Evolutionary conservation across 108 stramenopile genomes (phyloP).

Genomic region (Ochromonas danica): DNA sequence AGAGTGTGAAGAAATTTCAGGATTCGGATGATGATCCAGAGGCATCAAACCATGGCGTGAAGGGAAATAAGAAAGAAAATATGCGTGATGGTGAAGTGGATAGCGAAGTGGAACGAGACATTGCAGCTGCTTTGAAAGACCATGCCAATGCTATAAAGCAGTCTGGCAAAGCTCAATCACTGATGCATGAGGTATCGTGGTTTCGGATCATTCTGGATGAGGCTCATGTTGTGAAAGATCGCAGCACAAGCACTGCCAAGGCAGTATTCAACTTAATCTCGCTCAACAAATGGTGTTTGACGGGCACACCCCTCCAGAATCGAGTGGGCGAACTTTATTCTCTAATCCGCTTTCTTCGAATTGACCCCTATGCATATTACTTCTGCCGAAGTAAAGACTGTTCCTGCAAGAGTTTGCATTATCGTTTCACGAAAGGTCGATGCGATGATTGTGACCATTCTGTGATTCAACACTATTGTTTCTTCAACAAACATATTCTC

Average conservation of each 20-base stretch:
- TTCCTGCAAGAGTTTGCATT: conserved; percentile 76
- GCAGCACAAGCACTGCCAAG: conserved; percentile 84
- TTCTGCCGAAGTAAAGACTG: conserved; percentile 65
- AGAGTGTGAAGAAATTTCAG: not conserved
- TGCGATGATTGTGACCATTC: conserved; percentile 84
- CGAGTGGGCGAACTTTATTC: conserved; percentile 96
- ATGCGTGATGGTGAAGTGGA: conserved; percentile 60
- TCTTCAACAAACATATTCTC: conserved; percentile 86
- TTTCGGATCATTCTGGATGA: conserved; percentile 90
- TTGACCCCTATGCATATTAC: conserved; percentile 95
- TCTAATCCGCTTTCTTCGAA: conserved; percentile 84
- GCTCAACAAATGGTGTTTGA: conserved; percentile 76
- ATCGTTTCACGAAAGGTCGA: conserved; percentile 77
- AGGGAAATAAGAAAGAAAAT: not conserved
- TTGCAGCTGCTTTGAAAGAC: conserved; percentile 53
- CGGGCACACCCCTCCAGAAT: conserved; percentile 97
- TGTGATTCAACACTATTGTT: conserved; percentile 82
- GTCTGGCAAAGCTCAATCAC: conserved; percentile 40
- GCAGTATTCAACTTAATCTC: conserved; percentile 87
- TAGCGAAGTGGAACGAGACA: conserved; percentile 63
- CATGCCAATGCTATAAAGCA: not conserved
- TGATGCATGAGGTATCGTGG: conserved; percentile 82
- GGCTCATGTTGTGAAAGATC: conserved; percentile 86
- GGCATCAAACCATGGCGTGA: not conserved
- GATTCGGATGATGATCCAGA: not conserved